These are phyloP conservation scores for Trametopsis cervina DNA, from an alignment of 768 basidiomycete species.

Conservation along the genomic window DNA sequence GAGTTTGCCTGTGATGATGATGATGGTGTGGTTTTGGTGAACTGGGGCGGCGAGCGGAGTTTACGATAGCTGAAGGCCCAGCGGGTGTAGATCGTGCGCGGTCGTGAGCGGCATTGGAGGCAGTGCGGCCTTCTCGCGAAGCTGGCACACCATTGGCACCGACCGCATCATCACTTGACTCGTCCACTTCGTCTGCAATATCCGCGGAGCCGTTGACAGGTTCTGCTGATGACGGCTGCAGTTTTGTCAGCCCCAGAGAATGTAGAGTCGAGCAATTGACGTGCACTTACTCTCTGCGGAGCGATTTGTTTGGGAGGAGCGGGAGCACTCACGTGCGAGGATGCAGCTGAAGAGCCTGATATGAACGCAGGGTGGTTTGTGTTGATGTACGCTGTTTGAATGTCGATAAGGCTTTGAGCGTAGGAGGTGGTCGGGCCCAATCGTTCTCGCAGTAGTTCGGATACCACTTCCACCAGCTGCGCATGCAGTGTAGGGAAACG, in stretches of 20 bases:
- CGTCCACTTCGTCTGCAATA: conserved; percentile 58
- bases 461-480: conserved; percentile 94
- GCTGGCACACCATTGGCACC: conserved; percentile 48
- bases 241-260: not conserved
- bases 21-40: conserved; percentile 21
- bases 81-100: conserved; percentile 44
- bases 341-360: conserved; percentile 64
- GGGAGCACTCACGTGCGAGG: conserved; percentile 40
- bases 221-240: conserved; percentile 59
- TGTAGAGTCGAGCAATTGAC: not conserved
- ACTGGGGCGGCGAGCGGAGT: conserved; percentile 14
- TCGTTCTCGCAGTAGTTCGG: conserved; percentile 89
- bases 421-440: conserved; percentile 97
- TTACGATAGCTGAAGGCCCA: conserved; percentile 14
- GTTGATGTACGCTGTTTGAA: conserved; percentile 99
- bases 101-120: conserved; percentile 73
- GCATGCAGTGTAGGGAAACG: conserved; percentile 92
- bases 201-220: conserved; percentile 46
- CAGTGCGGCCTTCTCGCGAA: conserved; percentile 57
- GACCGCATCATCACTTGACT: conserved; percentile 47
- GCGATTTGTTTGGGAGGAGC: conserved; percentile 36
- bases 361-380: conserved; percentile 97
- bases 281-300: conserved; percentile 46
- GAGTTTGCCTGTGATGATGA: conserved; percentile 24
- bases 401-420: conserved; percentile 89